phyloP scores from a whole-genome alignment of 495 filamentous ascomycete genomes.

The Neurospora sp. region DNA sequence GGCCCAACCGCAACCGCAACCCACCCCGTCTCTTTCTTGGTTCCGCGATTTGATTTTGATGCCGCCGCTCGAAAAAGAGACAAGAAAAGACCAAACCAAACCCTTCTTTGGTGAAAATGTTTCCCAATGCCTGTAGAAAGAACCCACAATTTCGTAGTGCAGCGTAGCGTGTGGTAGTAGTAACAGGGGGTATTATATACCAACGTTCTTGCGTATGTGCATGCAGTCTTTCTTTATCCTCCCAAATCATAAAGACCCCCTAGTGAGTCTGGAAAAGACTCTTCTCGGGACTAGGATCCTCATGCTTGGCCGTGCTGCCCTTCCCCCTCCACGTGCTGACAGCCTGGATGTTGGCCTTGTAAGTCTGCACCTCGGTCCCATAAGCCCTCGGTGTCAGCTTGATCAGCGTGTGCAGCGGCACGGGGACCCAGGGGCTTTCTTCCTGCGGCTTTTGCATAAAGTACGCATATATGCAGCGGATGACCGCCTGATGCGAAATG shows the following conservation, averaged over 20 bases:
- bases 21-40: background rate
- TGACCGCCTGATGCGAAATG: constrained; percentile 92
- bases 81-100: background rate
- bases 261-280: background rate
- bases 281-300: constrained; percentile 34
- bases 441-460: constrained; percentile 96
- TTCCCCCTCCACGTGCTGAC: constrained; percentile 92
- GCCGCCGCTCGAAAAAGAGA: background rate
- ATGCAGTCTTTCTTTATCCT: background rate
- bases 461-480: constrained; percentile 95
- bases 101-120: background rate
- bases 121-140: background rate
- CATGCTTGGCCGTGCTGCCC: constrained; percentile 72
- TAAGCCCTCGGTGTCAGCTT: constrained; percentile 95
- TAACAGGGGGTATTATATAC: background rate
- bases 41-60: background rate
- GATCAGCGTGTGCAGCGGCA: constrained; percentile 86
- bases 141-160: background rate
- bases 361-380: constrained; percentile 74
- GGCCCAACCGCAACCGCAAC: background rate
- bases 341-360: constrained; percentile 82
- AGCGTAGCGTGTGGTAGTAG: background rate
- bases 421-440: constrained; percentile 88
- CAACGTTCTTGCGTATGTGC: background rate
- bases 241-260: background rate